Conservation (phyloP, 2,329 filamentous ascomycete species). For the Cercospora brassicicola region DNA sequence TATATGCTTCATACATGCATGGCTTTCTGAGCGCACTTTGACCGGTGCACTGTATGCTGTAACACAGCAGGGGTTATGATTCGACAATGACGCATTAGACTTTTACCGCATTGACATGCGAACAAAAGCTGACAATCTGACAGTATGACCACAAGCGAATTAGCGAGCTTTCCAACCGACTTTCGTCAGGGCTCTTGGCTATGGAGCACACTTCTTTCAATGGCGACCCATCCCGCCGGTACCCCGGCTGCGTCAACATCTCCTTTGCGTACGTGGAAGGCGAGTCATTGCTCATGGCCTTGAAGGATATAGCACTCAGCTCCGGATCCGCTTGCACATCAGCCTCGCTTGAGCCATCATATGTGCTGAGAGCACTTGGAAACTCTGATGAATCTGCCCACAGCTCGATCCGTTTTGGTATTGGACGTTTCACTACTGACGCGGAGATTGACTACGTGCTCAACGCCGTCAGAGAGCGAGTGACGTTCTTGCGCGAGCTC, state of each 20-base stretch:
- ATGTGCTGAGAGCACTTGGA: constrained; percentile 88
- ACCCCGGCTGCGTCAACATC: constrained; percentile 95
- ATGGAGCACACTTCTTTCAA: constrained; percentile 94
- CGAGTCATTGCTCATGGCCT: constrained; percentile 94
- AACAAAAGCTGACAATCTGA: constrained; percentile 19
- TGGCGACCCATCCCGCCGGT: constrained; percentile 78
- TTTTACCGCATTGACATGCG: not conserved
- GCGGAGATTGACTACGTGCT: constrained; percentile 95
- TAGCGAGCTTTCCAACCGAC: constrained; percentile 75
- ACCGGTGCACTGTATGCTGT: constrained; percentile 52
- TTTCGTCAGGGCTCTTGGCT: constrained; percentile 76
- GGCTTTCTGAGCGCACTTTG: constrained; percentile 77
- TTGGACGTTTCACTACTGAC: constrained; percentile 94
- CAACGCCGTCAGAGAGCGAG: constrained; percentile 86
- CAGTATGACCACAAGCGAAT: constrained; percentile 93
- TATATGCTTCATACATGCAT: constrained; percentile 84
- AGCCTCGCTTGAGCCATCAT: constrained; percentile 92
- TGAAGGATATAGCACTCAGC: constrained; percentile 96
- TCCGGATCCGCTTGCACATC: constrained; percentile 97
- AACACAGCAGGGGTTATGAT: constrained; percentile 68
- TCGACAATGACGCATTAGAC: not conserved
- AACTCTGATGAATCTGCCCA: constrained; percentile 97
- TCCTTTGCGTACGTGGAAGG: constrained; percentile 98
- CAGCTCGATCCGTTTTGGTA: constrained; percentile 96
- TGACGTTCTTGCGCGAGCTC: constrained; percentile 88